Conservation (phyloP, 306 rosid species). For the Crotalaria pallida region DNA sequence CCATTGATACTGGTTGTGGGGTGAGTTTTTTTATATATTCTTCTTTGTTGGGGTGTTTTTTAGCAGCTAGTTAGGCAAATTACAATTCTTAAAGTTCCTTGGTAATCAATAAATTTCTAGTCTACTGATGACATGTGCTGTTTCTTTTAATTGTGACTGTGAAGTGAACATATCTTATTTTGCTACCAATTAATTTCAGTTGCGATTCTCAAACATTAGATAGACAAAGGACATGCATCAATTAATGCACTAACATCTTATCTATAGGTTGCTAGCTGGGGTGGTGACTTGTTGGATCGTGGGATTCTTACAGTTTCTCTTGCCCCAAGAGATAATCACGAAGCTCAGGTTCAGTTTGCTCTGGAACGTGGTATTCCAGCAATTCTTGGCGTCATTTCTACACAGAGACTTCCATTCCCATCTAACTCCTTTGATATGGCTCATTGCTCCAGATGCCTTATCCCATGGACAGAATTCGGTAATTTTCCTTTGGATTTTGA, state of each 20-base stretch:
- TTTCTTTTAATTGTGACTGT: not conserved
- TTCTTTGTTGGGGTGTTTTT: not conserved
- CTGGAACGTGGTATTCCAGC: constrained; percentile 99
- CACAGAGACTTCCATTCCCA: constrained; percentile 94
- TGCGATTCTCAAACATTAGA: constrained; percentile 1
- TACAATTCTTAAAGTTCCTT: not conserved
- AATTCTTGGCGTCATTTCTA: constrained; percentile 89
- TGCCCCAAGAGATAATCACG: constrained; percentile 98
- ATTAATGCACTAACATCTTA: constrained; percentile 9
- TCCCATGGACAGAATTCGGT: constrained; percentile 98
- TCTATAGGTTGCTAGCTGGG: constrained; percentile 97
- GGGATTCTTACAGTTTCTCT: constrained; percentile 86
- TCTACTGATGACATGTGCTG: not conserved
- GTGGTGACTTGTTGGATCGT: constrained; percentile 92
- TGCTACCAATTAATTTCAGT: not conserved
- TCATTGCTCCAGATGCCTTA: constrained; percentile 99
- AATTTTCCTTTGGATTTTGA: constrained; percentile 18
- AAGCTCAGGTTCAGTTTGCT: constrained; percentile 99
- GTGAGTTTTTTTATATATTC: constrained; percentile 43
- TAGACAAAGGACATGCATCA: not conserved
- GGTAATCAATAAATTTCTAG: not conserved
- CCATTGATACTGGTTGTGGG: constrained; percentile 98
- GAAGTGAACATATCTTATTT: not conserved
- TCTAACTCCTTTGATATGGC: constrained; percentile 97
- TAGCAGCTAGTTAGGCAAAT: not conserved